Conservation (phyloP, 352 stramenopile species). For the Phytophthora ohioensis region DNA sequence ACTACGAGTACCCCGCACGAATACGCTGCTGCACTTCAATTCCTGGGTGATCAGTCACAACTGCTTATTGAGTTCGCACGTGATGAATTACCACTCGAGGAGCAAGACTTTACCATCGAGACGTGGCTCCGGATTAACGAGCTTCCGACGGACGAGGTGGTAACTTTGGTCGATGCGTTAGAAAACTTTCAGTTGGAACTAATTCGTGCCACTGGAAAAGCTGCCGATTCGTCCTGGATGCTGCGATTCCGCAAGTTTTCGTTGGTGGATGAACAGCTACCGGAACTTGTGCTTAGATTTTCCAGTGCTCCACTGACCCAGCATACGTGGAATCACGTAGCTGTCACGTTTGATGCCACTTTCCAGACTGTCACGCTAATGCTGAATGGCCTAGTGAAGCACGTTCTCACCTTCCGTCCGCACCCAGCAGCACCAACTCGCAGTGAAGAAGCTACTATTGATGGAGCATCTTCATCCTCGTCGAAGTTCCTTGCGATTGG, state of each 20-base stretch:
- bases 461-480: conserved; percentile 6
- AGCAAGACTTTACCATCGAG: conserved; percentile 53
- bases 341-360: conserved; percentile 31
- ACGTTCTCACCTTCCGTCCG: conserved; percentile 25
- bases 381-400: conserved; percentile 36
- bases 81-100: conserved; percentile 17
- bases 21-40: conserved; percentile 40
- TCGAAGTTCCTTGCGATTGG: conserved; percentile 41
- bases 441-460: conserved; percentile 6
- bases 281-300: conserved; percentile 39
- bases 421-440: conserved; percentile 14
- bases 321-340: conserved; percentile 43
- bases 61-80: conserved; percentile 34
- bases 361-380: conserved; percentile 37
- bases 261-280: conserved; percentile 30
- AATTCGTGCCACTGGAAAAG: background rate
- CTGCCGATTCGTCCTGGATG: conserved; percentile 23
- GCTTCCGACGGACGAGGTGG: conserved; percentile 13
- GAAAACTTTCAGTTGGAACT: conserved; percentile 48
- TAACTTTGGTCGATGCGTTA: conserved; percentile 46
- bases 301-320: conserved; percentile 9
- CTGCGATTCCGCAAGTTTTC: conserved; percentile 45
- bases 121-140: conserved; percentile 50
- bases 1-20: conserved; percentile 18
- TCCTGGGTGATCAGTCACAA: conserved; percentile 31